A percentile compares a stretch with the other conserved stretches of the same genome.
These are phyloP conservation scores for Pharus latifolius DNA, from an alignment of 176 grass and related monocot genomes.

Conservation along the genomic window DNA sequence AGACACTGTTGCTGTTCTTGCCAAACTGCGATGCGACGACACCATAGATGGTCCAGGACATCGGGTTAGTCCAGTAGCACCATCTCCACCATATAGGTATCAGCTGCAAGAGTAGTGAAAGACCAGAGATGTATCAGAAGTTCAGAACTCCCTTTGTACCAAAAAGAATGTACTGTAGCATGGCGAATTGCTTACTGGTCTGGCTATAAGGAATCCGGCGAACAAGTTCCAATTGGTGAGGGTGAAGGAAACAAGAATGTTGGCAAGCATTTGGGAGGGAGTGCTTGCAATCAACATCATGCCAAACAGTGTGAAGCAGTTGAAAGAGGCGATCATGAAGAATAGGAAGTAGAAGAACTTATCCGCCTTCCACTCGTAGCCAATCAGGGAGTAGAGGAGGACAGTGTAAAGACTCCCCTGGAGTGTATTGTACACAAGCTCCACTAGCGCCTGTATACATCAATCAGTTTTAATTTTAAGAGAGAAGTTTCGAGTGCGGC, in stretches of 20 bases:
- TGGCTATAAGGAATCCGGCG: slow-evolving; percentile 39
- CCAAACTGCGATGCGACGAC: slow-evolving; percentile 45
- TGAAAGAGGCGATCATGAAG: slow-evolving; percentile 31
- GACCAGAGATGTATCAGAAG: neutral
- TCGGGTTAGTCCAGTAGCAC: slow-evolving; percentile 64
- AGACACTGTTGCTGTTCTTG: neutral
- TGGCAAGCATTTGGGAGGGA: slow-evolving; percentile 31
- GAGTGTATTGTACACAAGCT: slow-evolving; percentile 37
- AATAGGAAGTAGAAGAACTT: slow-evolving; percentile 53
- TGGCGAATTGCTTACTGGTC: slow-evolving; percentile 26
- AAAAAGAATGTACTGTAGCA: neutral
- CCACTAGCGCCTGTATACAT: slow-evolving; percentile 26
- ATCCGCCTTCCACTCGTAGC: slow-evolving; percentile 28
- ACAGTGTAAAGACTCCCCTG: slow-evolving; percentile 38
- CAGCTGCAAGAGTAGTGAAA: slow-evolving; percentile 9
- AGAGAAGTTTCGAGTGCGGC: neutral
- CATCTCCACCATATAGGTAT: slow-evolving; percentile 82
- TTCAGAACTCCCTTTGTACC: neutral
- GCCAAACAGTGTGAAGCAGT: slow-evolving; percentile 39
- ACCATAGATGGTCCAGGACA: slow-evolving; percentile 62
- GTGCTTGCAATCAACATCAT: slow-evolving; percentile 57
- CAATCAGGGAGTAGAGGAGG: slow-evolving; percentile 47
- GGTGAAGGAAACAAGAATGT: slow-evolving; percentile 27
- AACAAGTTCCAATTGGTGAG: slow-evolving; percentile 49
- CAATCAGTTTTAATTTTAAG: slow-evolving; percentile 3